Conservation (phyloP, 1,139 yeast genomes). For the Geotrichum aggregatum region DNA sequence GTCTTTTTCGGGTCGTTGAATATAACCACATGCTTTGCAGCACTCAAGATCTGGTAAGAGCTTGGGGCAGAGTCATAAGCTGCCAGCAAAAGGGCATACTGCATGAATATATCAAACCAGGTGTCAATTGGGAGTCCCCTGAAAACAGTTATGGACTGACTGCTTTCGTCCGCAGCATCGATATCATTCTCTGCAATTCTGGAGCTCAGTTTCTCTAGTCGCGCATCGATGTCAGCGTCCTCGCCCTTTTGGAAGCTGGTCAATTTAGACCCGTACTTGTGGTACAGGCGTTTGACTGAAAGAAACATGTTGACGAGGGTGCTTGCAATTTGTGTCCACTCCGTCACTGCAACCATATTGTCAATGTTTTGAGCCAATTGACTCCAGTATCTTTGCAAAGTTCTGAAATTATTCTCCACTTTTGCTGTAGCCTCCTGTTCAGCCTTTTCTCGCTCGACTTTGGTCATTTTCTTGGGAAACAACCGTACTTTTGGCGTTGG, state of each 20-base stretch:
- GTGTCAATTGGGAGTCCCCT: slow-evolving; percentile 71
- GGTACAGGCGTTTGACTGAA: slow-evolving; percentile 71
- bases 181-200: slow-evolving; percentile 38
- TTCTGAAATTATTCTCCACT: slow-evolving; percentile 61
- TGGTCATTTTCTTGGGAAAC: slow-evolving; percentile 31
- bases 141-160: slow-evolving; percentile 49
- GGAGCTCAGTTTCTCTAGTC: slow-evolving; percentile 54
- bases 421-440: slow-evolving; percentile 52
- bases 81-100: slow-evolving; percentile 58
- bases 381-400: slow-evolving; percentile 50
- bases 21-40: slow-evolving; percentile 72
- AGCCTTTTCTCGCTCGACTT: slow-evolving; percentile 55
- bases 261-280: slow-evolving; percentile 55
- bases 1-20: slow-evolving; percentile 51
- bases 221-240: slow-evolving; percentile 64
- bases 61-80: slow-evolving; percentile 60
- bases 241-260: slow-evolving; percentile 34
- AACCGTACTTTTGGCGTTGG: neutral
- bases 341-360: slow-evolving; percentile 58
- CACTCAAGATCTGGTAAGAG: slow-evolving; percentile 65
- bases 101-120: slow-evolving; percentile 85
- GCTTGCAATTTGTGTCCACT: slow-evolving; percentile 83
- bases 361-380: slow-evolving; percentile 33
- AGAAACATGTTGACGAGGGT: slow-evolving; percentile 80
- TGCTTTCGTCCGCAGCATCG: slow-evolving; percentile 22